Base-by-base conservation (phyloP, 2,329 filamentous ascomycete genomes). In the Aspergillus aculeatus region DNA sequence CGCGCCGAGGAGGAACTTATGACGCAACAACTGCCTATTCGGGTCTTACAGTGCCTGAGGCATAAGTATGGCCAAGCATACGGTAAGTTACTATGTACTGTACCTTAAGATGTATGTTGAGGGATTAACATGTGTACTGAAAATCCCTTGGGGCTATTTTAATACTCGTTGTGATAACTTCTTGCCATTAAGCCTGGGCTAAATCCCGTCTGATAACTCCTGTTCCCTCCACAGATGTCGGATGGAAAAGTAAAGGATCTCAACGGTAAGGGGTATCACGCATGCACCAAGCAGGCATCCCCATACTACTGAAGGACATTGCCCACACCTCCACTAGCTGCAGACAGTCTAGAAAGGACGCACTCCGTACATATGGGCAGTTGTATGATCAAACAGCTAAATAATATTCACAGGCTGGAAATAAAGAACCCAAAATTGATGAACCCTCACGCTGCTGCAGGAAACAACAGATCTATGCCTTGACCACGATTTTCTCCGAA, bases 401-500 rank as follows among this genome's bases (percentile, higher is more conserved):
- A 52, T 54, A 62, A 63, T 63, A 52, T 62, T 63, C 60, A 60
- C 56, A 57, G 52, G 59, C 55, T 61, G 47, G 54, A 63, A 64
- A 50, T 47, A 63, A 44, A 56, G 54, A 60, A 50, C 58, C 49
- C 56, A 62, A 62, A 60, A 50, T 44, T 44, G 47, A 61, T 47
- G 54, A 57, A 60, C 47, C 44, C 35, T 54, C 50, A 56, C 53
- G 19, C 48, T 44, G 47, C 57, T 31, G 24, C 58, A 54, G 38
- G 24, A 60, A 59, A 50, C 52, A 56, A 16, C 62, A 57, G 26
- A 47, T 60, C 64, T 73, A 77, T 68, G 71, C 67, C 62, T 71
- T 69, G 60, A 68, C 69, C 66, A 73, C 66, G 54, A 77, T 75
- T 67, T 77, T 77, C 67, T 82, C 80, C 32, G 85, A 85, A 38